phyloP scores from a whole-genome alignment of 306 rosid genomes.

The Pachyrhizus erosus region DNA sequence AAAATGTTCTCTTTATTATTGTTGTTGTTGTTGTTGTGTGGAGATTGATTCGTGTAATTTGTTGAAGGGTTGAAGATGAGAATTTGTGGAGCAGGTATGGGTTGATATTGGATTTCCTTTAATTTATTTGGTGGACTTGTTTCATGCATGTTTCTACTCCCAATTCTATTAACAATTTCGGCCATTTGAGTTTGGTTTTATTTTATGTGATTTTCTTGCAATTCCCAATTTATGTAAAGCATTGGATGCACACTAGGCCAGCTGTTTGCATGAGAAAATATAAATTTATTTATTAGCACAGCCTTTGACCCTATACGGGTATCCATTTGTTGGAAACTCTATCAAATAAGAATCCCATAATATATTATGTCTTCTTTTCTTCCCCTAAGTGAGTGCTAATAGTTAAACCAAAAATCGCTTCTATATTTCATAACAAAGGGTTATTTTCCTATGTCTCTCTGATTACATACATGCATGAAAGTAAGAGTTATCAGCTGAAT shows the following conservation, averaged over 20 bases:
- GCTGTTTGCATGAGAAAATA: not conserved
- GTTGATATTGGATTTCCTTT: slow-evolving; percentile 28
- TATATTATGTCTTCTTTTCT: not conserved
- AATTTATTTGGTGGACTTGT: not conserved
- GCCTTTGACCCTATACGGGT: not conserved
- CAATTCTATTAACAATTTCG: slow-evolving; percentile 22
- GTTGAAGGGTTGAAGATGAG: slow-evolving; percentile 61
- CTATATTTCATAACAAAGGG: slow-evolving; percentile 1
- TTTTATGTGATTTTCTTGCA: not conserved
- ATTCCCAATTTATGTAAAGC: slow-evolving; percentile 11
- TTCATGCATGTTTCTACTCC: slow-evolving; percentile 3
- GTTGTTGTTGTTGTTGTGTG: slow-evolving; percentile 9
- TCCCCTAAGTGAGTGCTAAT: slow-evolving; percentile 8
- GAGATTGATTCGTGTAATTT: slow-evolving; percentile 45
- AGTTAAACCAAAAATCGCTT: not conserved
- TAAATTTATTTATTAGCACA: not conserved
- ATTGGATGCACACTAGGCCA: not conserved
- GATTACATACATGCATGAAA: slow-evolving; percentile 1
- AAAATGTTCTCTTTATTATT: not conserved
- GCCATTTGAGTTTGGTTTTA: slow-evolving; percentile 16
- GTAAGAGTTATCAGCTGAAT: not conserved
- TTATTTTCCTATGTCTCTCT: not conserved
- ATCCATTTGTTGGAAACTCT: slow-evolving; percentile 30
- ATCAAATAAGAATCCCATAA: slow-evolving; percentile 36
- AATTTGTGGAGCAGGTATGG: slow-evolving; percentile 58